Conservation (phyloP, 768 basidiomycete species). For the Vishniacozyma victoriae region DNA sequence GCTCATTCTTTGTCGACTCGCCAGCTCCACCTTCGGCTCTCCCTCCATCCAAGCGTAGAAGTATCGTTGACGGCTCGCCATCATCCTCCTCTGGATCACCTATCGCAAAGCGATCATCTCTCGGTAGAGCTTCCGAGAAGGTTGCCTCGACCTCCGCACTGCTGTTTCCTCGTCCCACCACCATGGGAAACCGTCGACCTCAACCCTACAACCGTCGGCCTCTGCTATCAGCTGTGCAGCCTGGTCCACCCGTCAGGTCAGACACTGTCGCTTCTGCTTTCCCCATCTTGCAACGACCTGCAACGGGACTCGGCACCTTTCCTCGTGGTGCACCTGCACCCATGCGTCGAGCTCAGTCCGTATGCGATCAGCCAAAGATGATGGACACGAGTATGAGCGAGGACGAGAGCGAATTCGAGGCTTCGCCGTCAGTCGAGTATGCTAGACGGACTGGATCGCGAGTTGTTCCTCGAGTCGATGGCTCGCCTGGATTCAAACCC, state of each 20-base stretch:
- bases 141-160: slow-evolving; percentile 29
- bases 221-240: slow-evolving; percentile 24
- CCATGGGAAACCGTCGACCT: slow-evolving; percentile 22
- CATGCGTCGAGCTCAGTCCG: slow-evolving; percentile 45
- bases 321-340: slow-evolving; percentile 25
- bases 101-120: slow-evolving; percentile 31
- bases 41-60: slow-evolving; percentile 24
- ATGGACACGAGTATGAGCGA: slow-evolving; percentile 31
- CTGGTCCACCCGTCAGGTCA: background rate
- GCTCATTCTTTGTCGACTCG: slow-evolving; percentile 43
- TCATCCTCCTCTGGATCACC: slow-evolving; percentile 41
- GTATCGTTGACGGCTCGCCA: slow-evolving; percentile 35
- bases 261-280: slow-evolving; percentile 27
- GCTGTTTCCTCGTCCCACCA: slow-evolving; percentile 28
- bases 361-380: slow-evolving; percentile 39
- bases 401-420: slow-evolving; percentile 33
- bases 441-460: slow-evolving; percentile 19
- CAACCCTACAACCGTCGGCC: slow-evolving; percentile 35
- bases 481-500: slow-evolving; percentile 30
- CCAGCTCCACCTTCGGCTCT: slow-evolving; percentile 26
- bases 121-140: slow-evolving; percentile 29
- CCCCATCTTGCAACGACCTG: slow-evolving; percentile 17
- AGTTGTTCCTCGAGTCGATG: slow-evolving; percentile 24
- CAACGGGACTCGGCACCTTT: slow-evolving; percentile 13
- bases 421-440: slow-evolving; percentile 30